phyloP scores from a whole-genome alignment of 2,329 filamentous ascomycete species.

The Aspergillus ustus region DNA sequence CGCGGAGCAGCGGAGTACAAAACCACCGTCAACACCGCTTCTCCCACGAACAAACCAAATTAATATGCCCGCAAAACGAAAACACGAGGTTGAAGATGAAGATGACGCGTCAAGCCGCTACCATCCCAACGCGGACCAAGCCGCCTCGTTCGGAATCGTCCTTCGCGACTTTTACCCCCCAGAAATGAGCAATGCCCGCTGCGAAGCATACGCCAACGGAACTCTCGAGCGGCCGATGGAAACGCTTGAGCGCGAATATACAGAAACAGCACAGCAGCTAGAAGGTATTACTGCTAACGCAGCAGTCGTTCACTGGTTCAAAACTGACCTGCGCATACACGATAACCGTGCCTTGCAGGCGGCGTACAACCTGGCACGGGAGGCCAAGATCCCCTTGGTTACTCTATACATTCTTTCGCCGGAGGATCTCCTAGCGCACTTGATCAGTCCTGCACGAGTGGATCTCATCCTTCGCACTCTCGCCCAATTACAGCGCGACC shows the following conservation, averaged over 20 bases:
- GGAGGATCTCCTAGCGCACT: conserved; percentile 81
- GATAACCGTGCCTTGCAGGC: conserved; percentile 75
- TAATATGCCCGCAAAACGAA: background rate
- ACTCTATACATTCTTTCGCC: conserved; percentile 80
- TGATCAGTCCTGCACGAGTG: conserved; percentile 72
- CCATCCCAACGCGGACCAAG: conserved; percentile 43
- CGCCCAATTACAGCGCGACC: conserved; percentile 65
- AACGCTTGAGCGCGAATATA: conserved; percentile 63
- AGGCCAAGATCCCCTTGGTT: conserved; percentile 72
- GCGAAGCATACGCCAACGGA: conserved; percentile 72
- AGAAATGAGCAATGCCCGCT: conserved; percentile 83
- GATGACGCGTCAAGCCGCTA: conserved; percentile 22
- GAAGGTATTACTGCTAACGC: conserved; percentile 58
- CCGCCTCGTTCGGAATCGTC: conserved; percentile 64
- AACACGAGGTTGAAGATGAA: conserved; percentile 7
- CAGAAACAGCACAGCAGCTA: conserved; percentile 62
- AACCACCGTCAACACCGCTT: background rate
- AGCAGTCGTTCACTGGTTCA: conserved; percentile 88
- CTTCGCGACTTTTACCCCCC: conserved; percentile 78
- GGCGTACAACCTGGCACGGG: conserved; percentile 69
- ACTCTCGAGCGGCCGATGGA: conserved; percentile 75
- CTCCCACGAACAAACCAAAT: background rate
- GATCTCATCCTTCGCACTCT: conserved; percentile 81
- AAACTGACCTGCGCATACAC: conserved; percentile 72
- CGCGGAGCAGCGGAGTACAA: background rate